These are phyloP conservation scores for Mucor circinelloides DNA, from an alignment of 371 early-diverging fungal genomes.

Conservation along the genomic window DNA sequence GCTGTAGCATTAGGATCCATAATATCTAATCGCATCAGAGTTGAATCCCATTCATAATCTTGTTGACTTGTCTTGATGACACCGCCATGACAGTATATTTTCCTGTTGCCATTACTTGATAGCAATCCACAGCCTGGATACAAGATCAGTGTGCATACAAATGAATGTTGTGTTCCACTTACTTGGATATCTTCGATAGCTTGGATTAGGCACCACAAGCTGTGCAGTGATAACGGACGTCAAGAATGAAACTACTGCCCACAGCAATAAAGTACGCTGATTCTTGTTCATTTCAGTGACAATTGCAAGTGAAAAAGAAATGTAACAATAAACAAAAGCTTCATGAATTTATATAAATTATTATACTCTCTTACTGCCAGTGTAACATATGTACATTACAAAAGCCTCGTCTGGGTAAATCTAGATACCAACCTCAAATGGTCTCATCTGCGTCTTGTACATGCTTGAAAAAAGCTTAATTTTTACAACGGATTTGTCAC, in stretches of 20 bases:
- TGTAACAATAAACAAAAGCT: not conserved
- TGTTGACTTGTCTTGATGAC: not conserved
- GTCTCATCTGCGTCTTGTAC: not conserved
- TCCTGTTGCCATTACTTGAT: not conserved
- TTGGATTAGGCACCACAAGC: not conserved
- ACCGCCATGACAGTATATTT: not conserved
- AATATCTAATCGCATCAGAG: not conserved
- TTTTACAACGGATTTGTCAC: not conserved
- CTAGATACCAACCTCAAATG: not conserved
- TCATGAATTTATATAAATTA: not conserved
- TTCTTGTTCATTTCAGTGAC: not conserved
- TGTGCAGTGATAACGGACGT: not conserved
- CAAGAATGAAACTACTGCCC: not conserved
- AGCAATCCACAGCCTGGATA: not conserved
- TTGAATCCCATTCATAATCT: not conserved
- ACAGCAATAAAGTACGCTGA: not conserved
- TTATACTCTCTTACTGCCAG: not conserved
- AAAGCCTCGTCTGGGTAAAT: not conserved
- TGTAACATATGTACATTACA: not conserved
- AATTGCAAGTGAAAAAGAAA: not conserved
- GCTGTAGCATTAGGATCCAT: not conserved
- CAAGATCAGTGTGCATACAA: not conserved
- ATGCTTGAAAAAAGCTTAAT: not conserved
- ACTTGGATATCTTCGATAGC: not conserved
- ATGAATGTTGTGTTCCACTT: not conserved